A percentile compares a stretch with the other conserved stretches of the same genome.
Conservation (phyloP, 805 yeast genomes). For the Wickerhamiella azymoides region DNA sequence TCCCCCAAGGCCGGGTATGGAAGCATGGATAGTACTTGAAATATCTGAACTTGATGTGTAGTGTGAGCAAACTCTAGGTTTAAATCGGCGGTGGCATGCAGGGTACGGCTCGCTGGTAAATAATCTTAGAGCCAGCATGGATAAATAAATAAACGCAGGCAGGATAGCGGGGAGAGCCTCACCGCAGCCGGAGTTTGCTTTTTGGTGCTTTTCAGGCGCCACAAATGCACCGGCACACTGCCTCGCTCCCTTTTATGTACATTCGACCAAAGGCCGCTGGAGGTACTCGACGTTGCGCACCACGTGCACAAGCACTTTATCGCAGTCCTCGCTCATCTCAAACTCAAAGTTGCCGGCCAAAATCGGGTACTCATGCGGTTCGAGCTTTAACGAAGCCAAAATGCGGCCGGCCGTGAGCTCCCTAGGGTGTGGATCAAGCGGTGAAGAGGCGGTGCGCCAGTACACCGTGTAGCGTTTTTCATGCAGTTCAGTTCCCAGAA, state of each 20-base stretch:
- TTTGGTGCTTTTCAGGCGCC: no score
- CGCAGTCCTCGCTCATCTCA: slow-evolving; percentile 20
- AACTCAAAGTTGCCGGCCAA: slow-evolving; percentile 27
- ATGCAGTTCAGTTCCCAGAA: slow-evolving; percentile 12
- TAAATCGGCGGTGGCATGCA: no score
- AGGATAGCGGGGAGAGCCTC: no score
- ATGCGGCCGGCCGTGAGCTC: slow-evolving; percentile 12
- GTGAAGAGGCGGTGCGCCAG: slow-evolving; percentile 14
- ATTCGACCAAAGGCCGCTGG: slow-evolving; percentile 18
- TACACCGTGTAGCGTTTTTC: slow-evolving; percentile 14
- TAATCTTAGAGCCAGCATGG: no score
- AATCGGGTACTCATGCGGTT: slow-evolving; percentile 26
- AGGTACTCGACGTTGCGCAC: slow-evolving; percentile 25
- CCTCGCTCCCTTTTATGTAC: neutral
- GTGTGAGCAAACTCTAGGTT: no score
- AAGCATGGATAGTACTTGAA: no score
- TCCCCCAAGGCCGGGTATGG: no score
- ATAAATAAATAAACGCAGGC: no score
- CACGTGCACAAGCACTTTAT: slow-evolving; percentile 19
- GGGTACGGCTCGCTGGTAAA: no score
- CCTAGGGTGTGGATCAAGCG: slow-evolving; percentile 7
- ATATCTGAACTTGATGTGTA: no score
- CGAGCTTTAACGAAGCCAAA: slow-evolving; percentile 19
- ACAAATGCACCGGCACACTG: no score
- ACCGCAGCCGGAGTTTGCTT: no score